Evolutionary conservation across 2,329 filamentous ascomycete genomes (phyloP).

Genomic region (Raffaelea arxii): DNA sequence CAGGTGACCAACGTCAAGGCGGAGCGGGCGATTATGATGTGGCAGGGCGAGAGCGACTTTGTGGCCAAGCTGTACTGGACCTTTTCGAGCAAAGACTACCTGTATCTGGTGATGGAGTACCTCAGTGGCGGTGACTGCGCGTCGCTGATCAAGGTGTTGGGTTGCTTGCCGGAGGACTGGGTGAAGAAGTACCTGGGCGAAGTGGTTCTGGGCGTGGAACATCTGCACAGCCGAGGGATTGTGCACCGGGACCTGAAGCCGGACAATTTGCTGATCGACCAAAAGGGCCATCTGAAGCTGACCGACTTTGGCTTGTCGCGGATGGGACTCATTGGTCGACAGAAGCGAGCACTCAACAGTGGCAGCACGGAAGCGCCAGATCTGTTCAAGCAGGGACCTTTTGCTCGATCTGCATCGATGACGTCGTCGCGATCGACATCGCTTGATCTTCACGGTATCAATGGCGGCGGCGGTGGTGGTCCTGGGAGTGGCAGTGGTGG

Average conservation of each 20-base stretch:
- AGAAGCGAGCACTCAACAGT: slow-evolving; percentile 82
- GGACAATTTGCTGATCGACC: slow-evolving; percentile 93
- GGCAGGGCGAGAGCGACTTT: slow-evolving; percentile 98
- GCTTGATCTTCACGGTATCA: slow-evolving; percentile 63
- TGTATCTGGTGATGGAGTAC: slow-evolving; percentile 99
- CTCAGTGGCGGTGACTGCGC: slow-evolving; percentile 96
- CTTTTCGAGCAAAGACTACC: slow-evolving; percentile 97
- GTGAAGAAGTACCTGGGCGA: slow-evolving; percentile 95
- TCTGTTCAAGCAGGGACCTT: slow-evolving; percentile 83
- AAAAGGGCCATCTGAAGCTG: slow-evolving; percentile 90
- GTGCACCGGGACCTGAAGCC: slow-evolving; percentile 96
- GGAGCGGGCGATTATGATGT: slow-evolving; percentile 99
- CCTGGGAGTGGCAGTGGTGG: no score
- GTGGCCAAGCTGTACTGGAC: slow-evolving; percentile 99
- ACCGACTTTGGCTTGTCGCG: slow-evolving; percentile 96
- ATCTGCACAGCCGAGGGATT: slow-evolving; percentile 87
- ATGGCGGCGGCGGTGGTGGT: background rate
- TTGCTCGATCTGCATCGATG: slow-evolving; percentile 74
- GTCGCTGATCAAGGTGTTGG: slow-evolving; percentile 88
- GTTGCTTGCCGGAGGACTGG: slow-evolving; percentile 92
- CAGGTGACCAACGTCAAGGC: slow-evolving; percentile 99
- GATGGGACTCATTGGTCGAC: slow-evolving; percentile 92
- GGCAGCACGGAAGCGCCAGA: slow-evolving; percentile 76
- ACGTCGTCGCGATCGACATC: slow-evolving; percentile 89
- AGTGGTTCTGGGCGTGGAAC: slow-evolving; percentile 92